A percentile compares a stretch with the other conserved stretches of the same genome.
phyloP scores from a whole-genome alignment of 1,284 basidiomycete species.

The Boletus semigastroideus region DNA sequence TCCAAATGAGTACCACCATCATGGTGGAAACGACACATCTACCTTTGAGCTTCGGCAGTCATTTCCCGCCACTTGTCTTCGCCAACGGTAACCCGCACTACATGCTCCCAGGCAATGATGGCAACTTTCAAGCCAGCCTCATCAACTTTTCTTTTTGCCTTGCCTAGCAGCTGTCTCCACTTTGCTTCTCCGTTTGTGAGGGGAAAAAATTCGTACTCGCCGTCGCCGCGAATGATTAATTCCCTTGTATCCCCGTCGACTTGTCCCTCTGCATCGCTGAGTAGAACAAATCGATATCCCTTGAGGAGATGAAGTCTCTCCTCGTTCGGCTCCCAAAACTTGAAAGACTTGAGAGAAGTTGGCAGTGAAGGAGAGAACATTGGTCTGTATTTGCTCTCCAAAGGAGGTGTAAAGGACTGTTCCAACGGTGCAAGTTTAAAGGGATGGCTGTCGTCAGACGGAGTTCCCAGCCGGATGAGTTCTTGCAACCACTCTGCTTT shows the following conservation, averaged over 20 bases:
- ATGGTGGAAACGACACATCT: conserved; percentile 14
- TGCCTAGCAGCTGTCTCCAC: conserved; percentile 50
- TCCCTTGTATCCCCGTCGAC: conserved; percentile 48
- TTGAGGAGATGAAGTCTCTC: conserved; percentile 53
- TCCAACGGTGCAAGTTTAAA: conserved; percentile 46
- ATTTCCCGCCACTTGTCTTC: conserved; percentile 52
- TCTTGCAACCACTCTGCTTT: conserved; percentile 64
- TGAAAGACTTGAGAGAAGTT: conserved; percentile 46
- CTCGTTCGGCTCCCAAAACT: conserved; percentile 65
- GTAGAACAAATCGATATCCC: conserved; percentile 54
- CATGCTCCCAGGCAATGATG: conserved; percentile 50
- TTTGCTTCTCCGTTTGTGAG: conserved; percentile 46
- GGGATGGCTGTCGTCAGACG: conserved; percentile 34
- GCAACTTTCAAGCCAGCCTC: conserved; percentile 42
- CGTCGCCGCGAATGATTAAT: conserved; percentile 53
- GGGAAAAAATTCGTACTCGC: conserved; percentile 58
- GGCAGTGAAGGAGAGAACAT: conserved; percentile 50
- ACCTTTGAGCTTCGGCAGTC: conserved; percentile 52
- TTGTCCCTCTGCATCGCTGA: conserved; percentile 54
- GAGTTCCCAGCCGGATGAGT: conserved; percentile 47
- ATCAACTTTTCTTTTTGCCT: conserved; percentile 48
- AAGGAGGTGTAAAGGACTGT: conserved; percentile 47
- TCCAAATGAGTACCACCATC: conserved; percentile 4
- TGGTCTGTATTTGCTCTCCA: conserved; percentile 55
- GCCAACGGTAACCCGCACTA: conserved; percentile 50